These are phyloP conservation scores for Gyromitra esculenta DNA, from an alignment of 2,329 filamentous ascomycete genomes.

Conservation along the genomic window DNA sequence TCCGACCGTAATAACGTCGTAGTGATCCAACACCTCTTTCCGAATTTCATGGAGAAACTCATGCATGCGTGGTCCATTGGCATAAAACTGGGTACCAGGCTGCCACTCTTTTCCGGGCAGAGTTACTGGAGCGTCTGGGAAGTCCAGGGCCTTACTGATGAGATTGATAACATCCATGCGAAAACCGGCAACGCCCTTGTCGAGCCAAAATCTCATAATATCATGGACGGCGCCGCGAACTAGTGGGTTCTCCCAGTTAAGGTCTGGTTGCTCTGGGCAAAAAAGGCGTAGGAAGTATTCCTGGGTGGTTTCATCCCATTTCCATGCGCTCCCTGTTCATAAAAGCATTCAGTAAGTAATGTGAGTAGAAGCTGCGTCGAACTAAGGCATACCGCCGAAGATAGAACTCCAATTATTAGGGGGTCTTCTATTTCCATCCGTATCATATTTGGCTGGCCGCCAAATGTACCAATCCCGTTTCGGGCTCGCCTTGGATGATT, in stretches of 20 bases:
- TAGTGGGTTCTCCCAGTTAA: constrained; percentile 81
- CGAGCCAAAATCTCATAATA: constrained; percentile 81
- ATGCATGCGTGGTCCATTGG: constrained; percentile 74
- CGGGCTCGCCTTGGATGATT: constrained; percentile 63
- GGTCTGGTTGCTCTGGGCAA: constrained; percentile 77
- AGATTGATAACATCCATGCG: constrained; percentile 78
- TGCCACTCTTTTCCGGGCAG: constrained; percentile 61
- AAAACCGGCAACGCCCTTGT: constrained; percentile 77
- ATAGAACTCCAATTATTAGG: constrained; percentile 64
- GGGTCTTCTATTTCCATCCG: constrained; percentile 60
- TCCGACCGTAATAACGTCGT: constrained; percentile 75
- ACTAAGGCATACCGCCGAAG: constrained; percentile 60
- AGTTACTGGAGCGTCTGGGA: constrained; percentile 69
- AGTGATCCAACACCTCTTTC: constrained; percentile 67
- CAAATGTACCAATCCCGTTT: constrained; percentile 70
- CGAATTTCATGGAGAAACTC: constrained; percentile 75
- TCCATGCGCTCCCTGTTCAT: constrained; percentile 61
- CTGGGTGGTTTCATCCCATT: constrained; percentile 65
- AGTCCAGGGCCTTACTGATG: constrained; percentile 71
- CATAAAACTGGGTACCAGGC: constrained; percentile 44
- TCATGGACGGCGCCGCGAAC: constrained; percentile 77
- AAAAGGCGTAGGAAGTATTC: constrained; percentile 73
- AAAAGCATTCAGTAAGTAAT: neutral
- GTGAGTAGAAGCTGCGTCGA: neutral
- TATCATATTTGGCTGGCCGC: constrained; percentile 62